Conservation (phyloP, 129 eudicot species). For the Heracleum sosnowskyi region DNA sequence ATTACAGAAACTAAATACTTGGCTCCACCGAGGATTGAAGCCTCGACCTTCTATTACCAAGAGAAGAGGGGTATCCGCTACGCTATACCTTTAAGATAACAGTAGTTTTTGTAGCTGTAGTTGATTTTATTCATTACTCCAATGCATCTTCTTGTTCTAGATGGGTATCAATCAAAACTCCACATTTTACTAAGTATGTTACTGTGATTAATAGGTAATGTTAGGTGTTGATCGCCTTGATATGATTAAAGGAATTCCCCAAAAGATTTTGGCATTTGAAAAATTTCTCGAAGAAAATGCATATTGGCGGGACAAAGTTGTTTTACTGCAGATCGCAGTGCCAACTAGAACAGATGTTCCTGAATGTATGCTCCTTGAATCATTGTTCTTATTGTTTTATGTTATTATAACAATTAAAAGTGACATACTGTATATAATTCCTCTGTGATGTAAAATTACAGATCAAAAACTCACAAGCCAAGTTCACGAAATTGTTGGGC, state of each 20-base stretch:
- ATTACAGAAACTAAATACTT: neutral
- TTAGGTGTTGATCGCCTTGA: constrained; percentile 93
- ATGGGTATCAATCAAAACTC: neutral
- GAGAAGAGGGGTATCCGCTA: neutral
- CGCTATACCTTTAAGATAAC: neutral
- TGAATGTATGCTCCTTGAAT: constrained; percentile 59
- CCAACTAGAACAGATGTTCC: constrained; percentile 98
- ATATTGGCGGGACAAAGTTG: constrained; percentile 86
- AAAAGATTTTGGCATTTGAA: constrained; percentile 85
- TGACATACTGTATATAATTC: constrained; percentile 15
- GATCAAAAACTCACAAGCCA: constrained; percentile 98
- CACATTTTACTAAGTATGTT: neutral
- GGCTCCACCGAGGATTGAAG: neutral
- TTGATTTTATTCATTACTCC: neutral
- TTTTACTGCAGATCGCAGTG: constrained; percentile 93
- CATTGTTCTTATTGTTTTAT: constrained; percentile 12
- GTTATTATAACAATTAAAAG: neutral
- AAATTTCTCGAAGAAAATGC: constrained; percentile 89
- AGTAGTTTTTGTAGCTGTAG: neutral
- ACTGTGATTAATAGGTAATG: constrained; percentile 54
- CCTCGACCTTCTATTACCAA: neutral
- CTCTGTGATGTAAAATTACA: constrained; percentile 23
- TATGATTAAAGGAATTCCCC: constrained; percentile 96
- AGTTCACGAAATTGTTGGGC: constrained; percentile 95
- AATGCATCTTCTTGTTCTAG: neutral